These are phyloP conservation scores for Kalanchoe fedtschenkoi DNA, from an alignment of 164 flowering plant species.

Conservation along the genomic window DNA sequence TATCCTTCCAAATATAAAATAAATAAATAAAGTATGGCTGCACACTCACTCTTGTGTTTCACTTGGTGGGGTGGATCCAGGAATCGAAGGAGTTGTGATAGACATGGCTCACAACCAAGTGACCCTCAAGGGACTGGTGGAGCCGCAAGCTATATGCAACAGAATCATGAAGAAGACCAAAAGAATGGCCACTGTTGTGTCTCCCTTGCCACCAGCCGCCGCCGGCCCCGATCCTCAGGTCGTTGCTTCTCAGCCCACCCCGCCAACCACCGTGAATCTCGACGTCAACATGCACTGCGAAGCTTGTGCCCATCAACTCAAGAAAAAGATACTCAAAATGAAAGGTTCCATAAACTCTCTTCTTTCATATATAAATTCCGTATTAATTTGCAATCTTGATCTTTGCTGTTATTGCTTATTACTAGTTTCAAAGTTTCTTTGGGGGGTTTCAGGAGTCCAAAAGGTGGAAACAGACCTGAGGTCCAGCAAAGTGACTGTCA, in stretches of 20 bases:
- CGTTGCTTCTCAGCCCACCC: slow-evolving; percentile 73
- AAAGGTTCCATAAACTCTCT: slow-evolving; percentile 38
- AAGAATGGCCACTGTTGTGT: slow-evolving; percentile 64
- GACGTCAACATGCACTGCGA: slow-evolving; percentile 91
- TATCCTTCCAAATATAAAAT: slow-evolving; percentile 3
- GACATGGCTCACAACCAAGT: slow-evolving; percentile 71
- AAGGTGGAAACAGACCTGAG: slow-evolving; percentile 54
- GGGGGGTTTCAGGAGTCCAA: slow-evolving; percentile 50
- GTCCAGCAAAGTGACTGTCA: slow-evolving; percentile 66
- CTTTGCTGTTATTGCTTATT: neutral
- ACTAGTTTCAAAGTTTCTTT: neutral
- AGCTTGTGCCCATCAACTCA: slow-evolving; percentile 83
- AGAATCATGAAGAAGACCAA: slow-evolving; percentile 69
- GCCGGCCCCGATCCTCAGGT: slow-evolving; percentile 62
- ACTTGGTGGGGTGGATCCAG: slow-evolving; percentile 16
- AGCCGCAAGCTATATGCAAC: slow-evolving; percentile 72
- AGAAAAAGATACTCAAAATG: slow-evolving; percentile 82
- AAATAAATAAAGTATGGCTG: neutral
- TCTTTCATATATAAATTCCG: too few relatives aligned
- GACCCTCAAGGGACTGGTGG: slow-evolving; percentile 75
- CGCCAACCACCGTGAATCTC: slow-evolving; percentile 52
- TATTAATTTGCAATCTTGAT: neutral
- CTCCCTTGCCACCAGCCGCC: slow-evolving; percentile 65
- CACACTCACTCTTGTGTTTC: neutral
- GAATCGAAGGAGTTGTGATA: slow-evolving; percentile 57